Evolutionary conservation across 2,329 filamentous ascomycete species (phyloP).

Genomic region (Rhinocladiella mackenziei): DNA sequence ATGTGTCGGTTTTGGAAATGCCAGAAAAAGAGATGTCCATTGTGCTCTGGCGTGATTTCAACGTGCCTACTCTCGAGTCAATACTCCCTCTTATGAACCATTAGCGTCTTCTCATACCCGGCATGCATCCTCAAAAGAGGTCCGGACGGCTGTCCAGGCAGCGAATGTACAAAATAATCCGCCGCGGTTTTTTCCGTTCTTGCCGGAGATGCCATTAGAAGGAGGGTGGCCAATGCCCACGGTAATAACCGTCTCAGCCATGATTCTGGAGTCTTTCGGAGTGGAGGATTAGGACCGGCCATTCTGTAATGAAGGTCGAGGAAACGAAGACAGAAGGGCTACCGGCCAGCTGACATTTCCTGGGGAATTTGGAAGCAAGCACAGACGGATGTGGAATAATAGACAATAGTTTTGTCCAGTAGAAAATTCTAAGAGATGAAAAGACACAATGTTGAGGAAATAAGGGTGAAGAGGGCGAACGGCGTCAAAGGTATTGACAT

Average conservation of each 20-base stretch:
- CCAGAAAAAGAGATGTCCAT: slow-evolving; percentile 98
- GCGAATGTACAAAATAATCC: slow-evolving; percentile 82
- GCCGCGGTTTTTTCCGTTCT: slow-evolving; percentile 59
- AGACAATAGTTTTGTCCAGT: background rate
- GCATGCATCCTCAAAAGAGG: slow-evolving; percentile 94
- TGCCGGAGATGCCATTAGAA: slow-evolving; percentile 3
- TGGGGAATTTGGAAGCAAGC: background rate
- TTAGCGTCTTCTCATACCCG: slow-evolving; percentile 60
- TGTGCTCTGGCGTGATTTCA: slow-evolving; percentile 76
- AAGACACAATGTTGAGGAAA: background rate
- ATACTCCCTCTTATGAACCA: no score
- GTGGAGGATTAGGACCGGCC: background rate
- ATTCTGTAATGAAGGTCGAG: background rate
- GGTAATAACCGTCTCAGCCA: slow-evolving; percentile 11
- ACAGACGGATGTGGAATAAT: background rate
- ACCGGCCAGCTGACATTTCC: slow-evolving; percentile 21
- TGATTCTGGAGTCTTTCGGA: slow-evolving; percentile 2
- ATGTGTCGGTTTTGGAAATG: slow-evolving; percentile 95
- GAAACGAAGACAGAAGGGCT: slow-evolving; percentile 3
- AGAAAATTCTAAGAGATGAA: no score
- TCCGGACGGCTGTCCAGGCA: slow-evolving; percentile 78
- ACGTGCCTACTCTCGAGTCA: slow-evolving; percentile 63
- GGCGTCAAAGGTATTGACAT: background rate
- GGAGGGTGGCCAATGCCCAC: slow-evolving; percentile 14
- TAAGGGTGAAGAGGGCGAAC: background rate